A percentile compares a stretch with the other conserved stretches of the same genome.
These are phyloP conservation scores for Aspergillus sergii DNA, from an alignment of 2,329 filamentous ascomycete genomes.

Conservation along the genomic window DNA sequence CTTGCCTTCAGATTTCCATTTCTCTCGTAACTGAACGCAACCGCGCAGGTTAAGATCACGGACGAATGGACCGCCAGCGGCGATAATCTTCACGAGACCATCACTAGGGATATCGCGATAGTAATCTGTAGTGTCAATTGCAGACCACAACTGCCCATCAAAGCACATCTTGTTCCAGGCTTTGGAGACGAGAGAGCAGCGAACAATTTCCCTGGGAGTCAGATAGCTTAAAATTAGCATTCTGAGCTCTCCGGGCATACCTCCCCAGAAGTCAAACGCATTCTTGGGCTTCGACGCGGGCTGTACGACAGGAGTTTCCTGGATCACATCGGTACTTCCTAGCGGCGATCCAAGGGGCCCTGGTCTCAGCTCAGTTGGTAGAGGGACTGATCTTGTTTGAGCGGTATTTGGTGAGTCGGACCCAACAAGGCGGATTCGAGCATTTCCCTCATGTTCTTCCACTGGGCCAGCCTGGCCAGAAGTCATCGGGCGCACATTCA, in stretches of 20 bases:
- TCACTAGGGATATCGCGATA: constrained; percentile 85
- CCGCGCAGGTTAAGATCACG: constrained; percentile 88
- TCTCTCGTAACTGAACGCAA: constrained; percentile 84
- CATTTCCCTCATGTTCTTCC: constrained; percentile 55
- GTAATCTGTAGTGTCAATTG: constrained; percentile 81
- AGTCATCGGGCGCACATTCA: constrained; percentile 60
- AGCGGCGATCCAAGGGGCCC: constrained; percentile 43
- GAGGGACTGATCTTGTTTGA: constrained; percentile 56
- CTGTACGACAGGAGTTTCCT: constrained; percentile 21
- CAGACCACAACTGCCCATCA: constrained; percentile 91
- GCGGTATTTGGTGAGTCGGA: constrained; percentile 45
- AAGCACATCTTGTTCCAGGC: constrained; percentile 82
- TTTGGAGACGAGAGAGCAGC: constrained; percentile 75
- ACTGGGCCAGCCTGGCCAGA: constrained; percentile 47
- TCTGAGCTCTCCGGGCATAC: constrained; percentile 80
- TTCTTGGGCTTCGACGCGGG: constrained; percentile 33
- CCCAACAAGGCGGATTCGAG: constrained; percentile 59
- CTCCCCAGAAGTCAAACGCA: constrained; percentile 72
- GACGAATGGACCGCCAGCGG: constrained; percentile 83
- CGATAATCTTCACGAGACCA: constrained; percentile 81
- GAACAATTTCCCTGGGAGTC: constrained; percentile 77
- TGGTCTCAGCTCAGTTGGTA: constrained; percentile 66
- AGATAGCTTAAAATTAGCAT: constrained; percentile 77
- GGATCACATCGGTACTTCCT: constrained; percentile 18
- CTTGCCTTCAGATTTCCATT: constrained; percentile 70